Evolutionary conservation across 108 stramenopile species (phyloP).

Genomic region (Conticribra weissflogii): DNA sequence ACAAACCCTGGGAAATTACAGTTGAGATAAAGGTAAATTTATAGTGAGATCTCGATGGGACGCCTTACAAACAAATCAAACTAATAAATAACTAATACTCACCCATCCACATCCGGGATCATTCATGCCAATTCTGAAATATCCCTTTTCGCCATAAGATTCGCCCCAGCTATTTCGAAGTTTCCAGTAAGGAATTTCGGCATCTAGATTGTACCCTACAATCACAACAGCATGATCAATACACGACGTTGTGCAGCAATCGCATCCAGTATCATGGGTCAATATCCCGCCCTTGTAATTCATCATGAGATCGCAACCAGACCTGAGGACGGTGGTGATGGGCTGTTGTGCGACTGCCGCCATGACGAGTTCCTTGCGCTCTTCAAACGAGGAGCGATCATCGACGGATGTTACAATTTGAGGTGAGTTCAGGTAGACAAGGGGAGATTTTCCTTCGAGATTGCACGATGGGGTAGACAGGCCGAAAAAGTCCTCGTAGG

Average conservation of each 20-base stretch:
- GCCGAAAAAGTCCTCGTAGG: constrained; percentile 51
- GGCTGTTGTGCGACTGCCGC: constrained; percentile 52
- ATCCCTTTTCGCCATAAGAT: constrained; percentile 61
- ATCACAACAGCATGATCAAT: constrained; percentile 88
- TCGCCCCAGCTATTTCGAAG: constrained; percentile 53
- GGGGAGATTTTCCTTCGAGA: constrained; percentile 14
- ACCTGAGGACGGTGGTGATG: constrained; percentile 53
- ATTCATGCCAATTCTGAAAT: constrained; percentile 59
- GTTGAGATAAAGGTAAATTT: too few relatives aligned
- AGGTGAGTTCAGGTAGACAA: constrained; percentile 28
- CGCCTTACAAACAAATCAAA: too few relatives aligned
- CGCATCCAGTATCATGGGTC: constrained; percentile 68
- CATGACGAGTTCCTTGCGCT: constrained; percentile 52
- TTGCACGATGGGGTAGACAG: constrained; percentile 33
- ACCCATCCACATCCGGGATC: constrained; percentile 36
- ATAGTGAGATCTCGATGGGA: too few relatives aligned
- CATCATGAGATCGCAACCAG: constrained; percentile 61
- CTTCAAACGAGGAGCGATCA: constrained; percentile 41
- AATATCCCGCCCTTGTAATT: constrained; percentile 83
- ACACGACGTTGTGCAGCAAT: constrained; percentile 43
- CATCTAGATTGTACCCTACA: constrained; percentile 76
- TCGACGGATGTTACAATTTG: constrained; percentile 38
- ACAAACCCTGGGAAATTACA: constrained; percentile 38
- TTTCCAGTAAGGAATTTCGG: constrained; percentile 59
- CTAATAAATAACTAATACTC: too few relatives aligned